Percentiles rank a stretch among this genome's conserved stretches.
phyloP scores from a whole-genome alignment of 2,329 filamentous ascomycete species.

The Sporothrix luriei region DNA sequence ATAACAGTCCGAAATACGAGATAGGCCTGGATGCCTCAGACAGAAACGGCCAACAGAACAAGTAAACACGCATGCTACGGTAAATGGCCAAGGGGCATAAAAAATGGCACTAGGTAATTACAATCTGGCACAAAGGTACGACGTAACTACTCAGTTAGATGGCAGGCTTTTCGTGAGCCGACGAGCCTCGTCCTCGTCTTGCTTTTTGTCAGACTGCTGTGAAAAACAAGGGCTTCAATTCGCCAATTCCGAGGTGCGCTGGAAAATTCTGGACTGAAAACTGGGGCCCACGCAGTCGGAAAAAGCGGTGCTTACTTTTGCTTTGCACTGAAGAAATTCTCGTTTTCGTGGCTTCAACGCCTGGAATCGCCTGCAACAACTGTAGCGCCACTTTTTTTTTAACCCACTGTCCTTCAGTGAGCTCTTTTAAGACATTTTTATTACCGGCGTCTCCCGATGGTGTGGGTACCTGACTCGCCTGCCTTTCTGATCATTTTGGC shows the following conservation, averaged over 20 bases:
- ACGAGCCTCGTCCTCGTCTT: background rate
- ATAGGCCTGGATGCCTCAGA: background rate
- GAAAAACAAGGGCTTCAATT: slow-evolving; percentile 33
- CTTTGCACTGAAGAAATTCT: background rate
- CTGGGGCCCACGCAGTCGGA: background rate
- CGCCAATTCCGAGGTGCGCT: slow-evolving; percentile 28
- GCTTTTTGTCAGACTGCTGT: slow-evolving; percentile 17
- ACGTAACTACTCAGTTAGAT: no score
- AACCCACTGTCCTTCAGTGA: slow-evolving; percentile 2
- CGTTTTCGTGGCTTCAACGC: background rate
- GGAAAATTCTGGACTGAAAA: background rate
- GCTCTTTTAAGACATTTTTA: slow-evolving; percentile 15
- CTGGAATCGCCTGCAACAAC: background rate
- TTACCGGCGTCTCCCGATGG: slow-evolving; percentile 35
- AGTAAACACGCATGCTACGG: no score
- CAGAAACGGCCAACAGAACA: background rate
- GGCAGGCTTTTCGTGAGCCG: background rate
- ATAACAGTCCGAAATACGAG: no score
- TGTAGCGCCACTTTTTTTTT: slow-evolving; percentile 1
- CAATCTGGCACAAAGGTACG: background rate
- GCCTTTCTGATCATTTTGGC: slow-evolving; percentile 1
- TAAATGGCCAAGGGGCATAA: background rate
- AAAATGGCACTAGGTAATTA: no score
- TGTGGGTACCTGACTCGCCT: slow-evolving; percentile 24
- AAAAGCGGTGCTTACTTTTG: slow-evolving; percentile 6